Conservation (phyloP, 2,329 filamentous ascomycete species). For the Sporothrix brunneoviolacea region DNA sequence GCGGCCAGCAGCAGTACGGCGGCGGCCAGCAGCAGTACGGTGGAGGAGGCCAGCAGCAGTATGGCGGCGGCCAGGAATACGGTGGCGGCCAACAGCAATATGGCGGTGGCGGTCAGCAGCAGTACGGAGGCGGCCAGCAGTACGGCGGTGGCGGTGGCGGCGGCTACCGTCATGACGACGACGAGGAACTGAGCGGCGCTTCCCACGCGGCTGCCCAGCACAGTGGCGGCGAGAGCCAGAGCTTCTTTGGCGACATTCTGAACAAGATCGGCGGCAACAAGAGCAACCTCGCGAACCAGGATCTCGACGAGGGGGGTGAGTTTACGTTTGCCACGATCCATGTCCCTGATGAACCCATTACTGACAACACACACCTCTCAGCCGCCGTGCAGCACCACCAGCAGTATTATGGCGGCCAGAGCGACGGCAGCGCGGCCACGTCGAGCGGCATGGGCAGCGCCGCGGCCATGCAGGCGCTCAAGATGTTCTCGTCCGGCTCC, state of each 20-base stretch:
- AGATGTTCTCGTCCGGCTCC: slow-evolving; percentile 56
- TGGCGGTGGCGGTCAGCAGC: not conserved
- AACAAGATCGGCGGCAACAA: slow-evolving; percentile 44
- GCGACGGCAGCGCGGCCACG: slow-evolving; percentile 41
- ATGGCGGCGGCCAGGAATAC: not conserved
- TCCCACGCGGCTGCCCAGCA: slow-evolving; percentile 39
- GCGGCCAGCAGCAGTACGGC: slow-evolving; percentile 13
- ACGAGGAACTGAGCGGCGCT: slow-evolving; percentile 43
- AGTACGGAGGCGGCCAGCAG: not conserved
- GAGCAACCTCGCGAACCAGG: slow-evolving; percentile 38
- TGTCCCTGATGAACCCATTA: too few relatives aligned
- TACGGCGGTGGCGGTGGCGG: slow-evolving; percentile 21
- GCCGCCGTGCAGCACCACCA: slow-evolving; percentile 65
- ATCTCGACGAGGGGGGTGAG: slow-evolving; percentile 45
- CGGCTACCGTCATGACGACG: slow-evolving; percentile 33
- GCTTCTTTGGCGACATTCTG: slow-evolving; percentile 45
- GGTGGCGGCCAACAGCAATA: not conserved
- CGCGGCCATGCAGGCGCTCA: slow-evolving; percentile 74
- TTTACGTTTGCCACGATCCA: too few relatives aligned
- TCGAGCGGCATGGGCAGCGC: slow-evolving; percentile 58
- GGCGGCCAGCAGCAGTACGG: slow-evolving; percentile 10
- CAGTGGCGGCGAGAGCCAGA: slow-evolving; percentile 36
- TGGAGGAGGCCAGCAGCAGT: not conserved
- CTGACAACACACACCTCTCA: not conserved
- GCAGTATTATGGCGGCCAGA: slow-evolving; percentile 56